Conservation (phyloP, 495 filamentous ascomycete genomes). For the Xylaria curta region DNA sequence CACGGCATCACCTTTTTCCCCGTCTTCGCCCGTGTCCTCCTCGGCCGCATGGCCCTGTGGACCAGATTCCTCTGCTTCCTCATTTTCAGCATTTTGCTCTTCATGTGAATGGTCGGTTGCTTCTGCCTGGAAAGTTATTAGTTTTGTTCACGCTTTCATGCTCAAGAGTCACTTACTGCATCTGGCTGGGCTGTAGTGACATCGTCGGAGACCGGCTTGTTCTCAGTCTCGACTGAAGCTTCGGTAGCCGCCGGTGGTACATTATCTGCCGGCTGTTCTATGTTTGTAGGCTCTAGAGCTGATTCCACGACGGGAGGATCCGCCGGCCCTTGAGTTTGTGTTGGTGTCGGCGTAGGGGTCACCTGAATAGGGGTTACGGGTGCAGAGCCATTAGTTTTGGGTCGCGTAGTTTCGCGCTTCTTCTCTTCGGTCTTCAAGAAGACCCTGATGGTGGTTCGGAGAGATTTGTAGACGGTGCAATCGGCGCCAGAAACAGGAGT, state of each 20-base stretch:
- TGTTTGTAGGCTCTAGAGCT: slow-evolving; percentile 25
- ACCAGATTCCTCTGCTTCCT: slow-evolving; percentile 31
- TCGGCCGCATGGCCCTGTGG: slow-evolving; percentile 35
- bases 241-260: slow-evolving; percentile 9
- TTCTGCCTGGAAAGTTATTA: slow-evolving; percentile 11
- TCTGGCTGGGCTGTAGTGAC: slow-evolving; percentile 23
- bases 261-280: slow-evolving; percentile 19
- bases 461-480: slow-evolving; percentile 85
- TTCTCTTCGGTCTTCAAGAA: slow-evolving; percentile 89
- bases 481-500: slow-evolving; percentile 81
- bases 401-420: slow-evolving; percentile 68
- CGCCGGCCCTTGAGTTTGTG: slow-evolving; percentile 29
- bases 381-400: slow-evolving; percentile 57
- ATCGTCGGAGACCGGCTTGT: background rate
- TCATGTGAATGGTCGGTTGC: slow-evolving; percentile 29
- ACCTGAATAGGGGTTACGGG: slow-evolving; percentile 53
- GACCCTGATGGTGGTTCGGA: slow-evolving; percentile 86
- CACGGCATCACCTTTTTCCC: slow-evolving; percentile 38
- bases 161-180: slow-evolving; percentile 24
- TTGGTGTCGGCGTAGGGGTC: slow-evolving; percentile 34
- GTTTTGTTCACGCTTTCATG: background rate
- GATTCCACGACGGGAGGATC: slow-evolving; percentile 31
- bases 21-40: slow-evolving; percentile 38
- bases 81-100: slow-evolving; percentile 34
- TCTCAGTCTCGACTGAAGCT: slow-evolving; percentile 26